Evolutionary conservation across 257 asterid genomes (phyloP).

Genomic region (Solanum chiquidenum): DNA sequence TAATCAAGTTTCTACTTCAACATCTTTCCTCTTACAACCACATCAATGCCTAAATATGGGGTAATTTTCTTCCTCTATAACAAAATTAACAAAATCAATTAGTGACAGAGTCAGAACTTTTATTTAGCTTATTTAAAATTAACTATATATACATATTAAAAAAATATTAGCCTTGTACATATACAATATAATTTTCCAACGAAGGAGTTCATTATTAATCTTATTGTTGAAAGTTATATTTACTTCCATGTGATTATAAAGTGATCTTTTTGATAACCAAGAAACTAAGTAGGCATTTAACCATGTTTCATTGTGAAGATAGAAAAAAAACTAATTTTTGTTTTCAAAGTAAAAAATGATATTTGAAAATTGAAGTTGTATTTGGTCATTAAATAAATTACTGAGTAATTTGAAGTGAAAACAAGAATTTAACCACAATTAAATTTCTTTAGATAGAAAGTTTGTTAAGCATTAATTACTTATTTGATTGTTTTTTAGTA

Average conservation of each 20-base stretch:
- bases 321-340: rapidly evolving
- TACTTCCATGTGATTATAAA: neutral
- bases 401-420: neutral
- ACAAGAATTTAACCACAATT: neutral
- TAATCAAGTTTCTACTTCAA: slow-evolving; percentile 18
- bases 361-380: neutral
- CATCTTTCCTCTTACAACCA: slow-evolving; percentile 31
- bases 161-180: neutral
- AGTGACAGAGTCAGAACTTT: neutral
- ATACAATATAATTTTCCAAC: neutral
- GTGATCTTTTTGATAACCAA: neutral
- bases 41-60: slow-evolving; percentile 46
- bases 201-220: neutral
- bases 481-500: neutral
- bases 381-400: neutral
- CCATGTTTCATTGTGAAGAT: neutral
- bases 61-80: slow-evolving; percentile 6
- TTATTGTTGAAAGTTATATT: neutral
- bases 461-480: neutral
- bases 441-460: neutral
- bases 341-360: neutral
- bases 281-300: neutral
- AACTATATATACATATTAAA: neutral
- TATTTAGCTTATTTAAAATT: neutral
- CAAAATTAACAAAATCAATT: neutral